A percentile compares a stretch with the other conserved stretches of the same genome.
Evolutionary conservation across 140 eudicot species (phyloP).

Genomic region (Erigeron philadelphicus): DNA sequence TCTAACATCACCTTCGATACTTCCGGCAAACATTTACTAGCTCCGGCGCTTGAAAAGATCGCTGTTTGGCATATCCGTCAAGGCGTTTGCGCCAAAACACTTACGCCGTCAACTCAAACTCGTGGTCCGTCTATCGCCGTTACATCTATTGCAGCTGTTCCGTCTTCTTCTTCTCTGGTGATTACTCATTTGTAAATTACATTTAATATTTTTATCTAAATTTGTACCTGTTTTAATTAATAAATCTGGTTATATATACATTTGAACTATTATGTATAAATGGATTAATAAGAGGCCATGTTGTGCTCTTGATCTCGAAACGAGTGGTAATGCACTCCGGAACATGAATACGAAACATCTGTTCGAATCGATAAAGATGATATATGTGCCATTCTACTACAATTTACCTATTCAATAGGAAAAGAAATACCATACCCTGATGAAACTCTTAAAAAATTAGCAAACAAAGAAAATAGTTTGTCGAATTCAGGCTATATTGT

Average conservation of each 20-base stretch:
- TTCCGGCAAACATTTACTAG: constrained; percentile 72
- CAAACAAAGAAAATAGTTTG: neutral
- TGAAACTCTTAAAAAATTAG: too few species aligned
- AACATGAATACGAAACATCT: too few species aligned
- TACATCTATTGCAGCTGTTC: constrained; percentile 62
- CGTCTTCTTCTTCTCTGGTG: constrained; percentile 64
- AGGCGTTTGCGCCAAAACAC: constrained; percentile 65
- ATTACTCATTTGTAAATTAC: constrained; percentile 10
- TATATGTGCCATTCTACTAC: too few species aligned
- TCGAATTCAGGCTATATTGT: neutral
- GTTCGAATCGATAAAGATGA: too few species aligned
- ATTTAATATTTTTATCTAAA: neutral
- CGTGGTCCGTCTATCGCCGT: constrained; percentile 72
- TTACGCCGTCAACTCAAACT: constrained; percentile 49
- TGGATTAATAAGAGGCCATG: too few species aligned
- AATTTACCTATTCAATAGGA: too few species aligned
- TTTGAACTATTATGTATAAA: too few species aligned
- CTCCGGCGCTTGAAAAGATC: constrained; percentile 84
- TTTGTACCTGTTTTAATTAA: neutral
- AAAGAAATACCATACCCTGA: too few species aligned
- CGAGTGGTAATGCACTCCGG: too few species aligned
- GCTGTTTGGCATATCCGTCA: constrained; percentile 89
- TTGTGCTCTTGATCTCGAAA: too few species aligned
- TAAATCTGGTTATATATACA: too few species aligned
- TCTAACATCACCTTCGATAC: constrained; percentile 72